Evolutionary conservation across 495 filamentous ascomycete species (phyloP), one percentile per base, ranked within the genome.

Genomic region (Trichoderma asperelloides): DNA sequence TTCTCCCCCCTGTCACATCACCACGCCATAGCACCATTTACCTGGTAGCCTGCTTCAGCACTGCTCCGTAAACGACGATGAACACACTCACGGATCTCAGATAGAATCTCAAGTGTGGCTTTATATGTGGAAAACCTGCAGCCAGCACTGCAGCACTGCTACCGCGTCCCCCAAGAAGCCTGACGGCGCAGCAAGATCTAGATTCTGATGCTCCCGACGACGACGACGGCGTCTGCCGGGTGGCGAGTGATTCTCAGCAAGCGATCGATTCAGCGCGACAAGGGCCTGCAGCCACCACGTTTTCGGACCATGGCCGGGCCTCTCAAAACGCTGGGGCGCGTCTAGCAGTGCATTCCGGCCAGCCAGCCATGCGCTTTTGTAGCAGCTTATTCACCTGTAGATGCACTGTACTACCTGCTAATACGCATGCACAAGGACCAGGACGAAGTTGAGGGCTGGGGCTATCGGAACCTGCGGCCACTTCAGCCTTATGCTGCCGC

Each of bases 201-300:
- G n/a, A 51, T 21, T 11, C 43, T 47, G 12, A 2, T 37, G 43
- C 43, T 47, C 43, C 43, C 18, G 15, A n/a, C 5, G 43, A 45
- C 43, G 43, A n/a, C 4, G n/a, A 15, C 15, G 18, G 49, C 18
- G 18, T 25, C 23, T 13, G 6, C 55, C 25, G 49, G n/a, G 49
- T 55, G 55, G 23, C 55, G n/a, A 30, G 25, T 30, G 55, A 60
- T 16, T 60, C 0, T 23, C n/a, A 57, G 43, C 33, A 37, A 37
- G 33, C 33, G 33, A 37, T 37, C 33, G 33, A 37, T 37, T 47
- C 47, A 51, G 6, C 47, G 25, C 55, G 55, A 60, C 55, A 12
- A 30, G 55, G 55, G 55, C 25, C 55, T 60, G 55, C 55, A 60
- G 55, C 55, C 55, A 60, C 55, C 55, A 60, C 55, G 55, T 60